phyloP scores from a whole-genome alignment of 768 basidiomycete genomes.

The Termitomyces sp. region DNA sequence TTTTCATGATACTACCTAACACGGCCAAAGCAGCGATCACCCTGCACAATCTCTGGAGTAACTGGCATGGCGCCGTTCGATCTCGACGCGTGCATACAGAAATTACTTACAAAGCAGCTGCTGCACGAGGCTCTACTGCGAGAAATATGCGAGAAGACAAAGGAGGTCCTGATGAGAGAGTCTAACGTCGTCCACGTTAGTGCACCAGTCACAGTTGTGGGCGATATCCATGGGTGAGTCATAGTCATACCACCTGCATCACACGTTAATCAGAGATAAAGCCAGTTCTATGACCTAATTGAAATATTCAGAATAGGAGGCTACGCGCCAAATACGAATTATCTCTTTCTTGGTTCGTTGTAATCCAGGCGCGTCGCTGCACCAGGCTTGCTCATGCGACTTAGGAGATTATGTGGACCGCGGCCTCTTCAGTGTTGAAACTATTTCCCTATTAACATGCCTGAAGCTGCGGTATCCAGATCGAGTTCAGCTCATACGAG shows the following conservation, averaged over 20 bases:
- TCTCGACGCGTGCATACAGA: slow-evolving; percentile 93
- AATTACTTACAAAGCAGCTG: slow-evolving; percentile 86
- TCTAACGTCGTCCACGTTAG: slow-evolving; percentile 97
- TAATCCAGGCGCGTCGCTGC: not conserved
- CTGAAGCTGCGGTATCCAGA: slow-evolving; percentile 96
- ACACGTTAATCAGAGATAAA: slow-evolving; percentile 40
- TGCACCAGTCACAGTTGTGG: slow-evolving; percentile 96
- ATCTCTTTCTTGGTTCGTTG: slow-evolving; percentile 88
- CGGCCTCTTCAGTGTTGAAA: slow-evolving; percentile 96
- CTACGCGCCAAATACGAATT: slow-evolving; percentile 94
- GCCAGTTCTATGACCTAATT: slow-evolving; percentile 98
- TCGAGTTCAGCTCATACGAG: slow-evolving; percentile 92
- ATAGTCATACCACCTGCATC: slow-evolving; percentile 5
- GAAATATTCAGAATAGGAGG: slow-evolving; percentile 99
- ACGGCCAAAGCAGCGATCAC: slow-evolving; percentile 30
- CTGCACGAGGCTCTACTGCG: slow-evolving; percentile 91
- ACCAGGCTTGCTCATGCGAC: slow-evolving; percentile 12
- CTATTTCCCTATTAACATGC: slow-evolving; percentile 94
- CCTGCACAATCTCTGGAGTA: slow-evolving; percentile 12
- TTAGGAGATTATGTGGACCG: slow-evolving; percentile 98
- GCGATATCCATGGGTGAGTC: slow-evolving; percentile 97
- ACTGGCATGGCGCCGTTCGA: slow-evolving; percentile 69
- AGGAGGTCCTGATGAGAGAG: slow-evolving; percentile 98
- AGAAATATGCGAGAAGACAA: slow-evolving; percentile 99
- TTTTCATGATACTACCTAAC: slow-evolving; percentile 25